Evolutionary conservation across 805 yeast species (phyloP).

Genomic region (Lipomyces sp.): DNA sequence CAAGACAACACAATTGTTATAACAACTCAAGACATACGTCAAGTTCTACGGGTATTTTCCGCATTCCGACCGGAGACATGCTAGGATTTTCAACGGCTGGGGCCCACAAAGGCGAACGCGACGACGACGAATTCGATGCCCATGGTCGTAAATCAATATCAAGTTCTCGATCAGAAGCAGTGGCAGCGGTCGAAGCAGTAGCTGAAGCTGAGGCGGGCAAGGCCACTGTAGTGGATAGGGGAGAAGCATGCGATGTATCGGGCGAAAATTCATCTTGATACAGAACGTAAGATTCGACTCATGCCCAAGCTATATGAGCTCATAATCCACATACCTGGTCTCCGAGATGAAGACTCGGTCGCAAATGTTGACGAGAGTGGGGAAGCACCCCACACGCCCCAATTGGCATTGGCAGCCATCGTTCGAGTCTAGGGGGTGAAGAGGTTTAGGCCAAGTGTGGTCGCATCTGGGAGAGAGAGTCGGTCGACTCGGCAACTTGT

Average conservation of each 20-base stretch:
- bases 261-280: slow-evolving; percentile 25
- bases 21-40: slow-evolving; percentile 23
- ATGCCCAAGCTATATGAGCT: not conserved
- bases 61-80: slow-evolving; percentile 30
- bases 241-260: slow-evolving; percentile 19
- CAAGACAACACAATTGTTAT: not conserved
- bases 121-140: slow-evolving; percentile 31
- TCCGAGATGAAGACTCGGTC: slow-evolving; percentile 4
- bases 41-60: slow-evolving; percentile 30
- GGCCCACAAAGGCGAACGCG: slow-evolving; percentile 37
- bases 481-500: not conserved
- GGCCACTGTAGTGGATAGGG: slow-evolving; percentile 17
- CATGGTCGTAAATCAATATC: slow-evolving; percentile 35
- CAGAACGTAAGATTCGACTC: not conserved
- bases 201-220: slow-evolving; percentile 12
- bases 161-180: slow-evolving; percentile 29
- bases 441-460: not conserved
- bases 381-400: slow-evolving; percentile 38
- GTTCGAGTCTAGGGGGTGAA: slow-evolving; percentile 3
- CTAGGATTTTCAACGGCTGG: slow-evolving; percentile 14
- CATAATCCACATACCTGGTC: slow-evolving; percentile 17
- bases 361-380: slow-evolving; percentile 23
- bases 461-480: slow-evolving; percentile 1
- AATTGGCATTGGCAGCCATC: slow-evolving; percentile 36
- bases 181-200: slow-evolving; percentile 6